A percentile compares a stretch with the other conserved stretches of the same genome.
phyloP scores from a whole-genome alignment of 495 filamentous ascomycete species.

The Emericellopsis terricola region DNA sequence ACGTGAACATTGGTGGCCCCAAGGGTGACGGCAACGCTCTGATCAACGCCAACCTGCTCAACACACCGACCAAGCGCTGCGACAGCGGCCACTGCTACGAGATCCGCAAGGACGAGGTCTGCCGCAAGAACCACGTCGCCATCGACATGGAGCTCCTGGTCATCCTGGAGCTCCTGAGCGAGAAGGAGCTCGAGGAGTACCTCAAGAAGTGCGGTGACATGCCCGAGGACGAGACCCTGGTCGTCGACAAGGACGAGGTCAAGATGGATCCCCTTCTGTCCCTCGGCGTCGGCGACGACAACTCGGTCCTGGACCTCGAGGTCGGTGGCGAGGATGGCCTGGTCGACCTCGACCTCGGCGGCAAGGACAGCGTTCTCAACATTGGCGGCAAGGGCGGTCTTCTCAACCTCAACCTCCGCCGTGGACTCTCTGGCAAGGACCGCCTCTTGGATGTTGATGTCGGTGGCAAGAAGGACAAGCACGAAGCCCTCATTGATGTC shows the following conservation, averaged over 20 bases:
- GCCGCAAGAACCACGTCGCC: not conserved
- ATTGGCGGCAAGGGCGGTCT: conserved; percentile 10
- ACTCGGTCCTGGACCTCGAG: not conserved
- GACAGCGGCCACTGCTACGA: not conserved
- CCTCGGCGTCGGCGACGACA: not conserved
- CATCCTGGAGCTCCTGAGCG: not conserved
- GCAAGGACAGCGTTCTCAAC: conserved; percentile 7
- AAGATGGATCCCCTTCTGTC: not conserved
- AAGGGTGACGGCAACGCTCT: not conserved
- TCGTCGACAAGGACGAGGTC: not conserved
- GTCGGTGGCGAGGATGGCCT: not conserved
- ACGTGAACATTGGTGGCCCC: not conserved
- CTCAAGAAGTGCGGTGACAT: not conserved
- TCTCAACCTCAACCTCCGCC: conserved; percentile 4
- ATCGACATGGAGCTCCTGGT: not conserved
- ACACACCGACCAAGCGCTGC: not conserved
- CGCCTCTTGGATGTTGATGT: not conserved
- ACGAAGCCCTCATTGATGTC: not conserved
- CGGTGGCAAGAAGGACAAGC: not conserved
- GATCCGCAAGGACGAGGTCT: not conserved
- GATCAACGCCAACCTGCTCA: not conserved
- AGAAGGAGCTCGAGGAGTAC: not conserved
- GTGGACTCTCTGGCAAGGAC: not conserved
- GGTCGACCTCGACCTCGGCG: not conserved
- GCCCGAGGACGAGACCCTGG: not conserved